Evolutionary conservation across 1,284 basidiomycete genomes (phyloP), one percentile per base, ranked within the genome.

Genomic region (Inonotus obliquus): DNA sequence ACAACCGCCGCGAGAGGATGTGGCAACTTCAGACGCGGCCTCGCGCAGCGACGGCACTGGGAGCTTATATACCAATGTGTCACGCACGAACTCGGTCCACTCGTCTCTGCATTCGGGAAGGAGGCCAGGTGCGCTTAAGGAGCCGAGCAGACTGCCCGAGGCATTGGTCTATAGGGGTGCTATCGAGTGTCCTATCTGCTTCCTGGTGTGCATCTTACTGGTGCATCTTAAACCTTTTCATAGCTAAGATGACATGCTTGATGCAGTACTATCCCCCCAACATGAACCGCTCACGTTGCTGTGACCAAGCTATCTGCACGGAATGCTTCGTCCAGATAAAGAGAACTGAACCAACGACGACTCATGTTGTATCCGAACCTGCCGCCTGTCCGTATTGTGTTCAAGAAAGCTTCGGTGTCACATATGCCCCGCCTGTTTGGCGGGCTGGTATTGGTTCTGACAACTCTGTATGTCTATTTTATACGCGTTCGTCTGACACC

Each of bases 291-390:
- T 97, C 96, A 23, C 85, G 96, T 70, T 99, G 96, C 75, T 99
- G 96, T 73, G 93, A 96, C 78, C 96, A 99, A 70, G 91, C 93
- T 32, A 96, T 99, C 69, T 99, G 96, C 74, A 98, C 96, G 37
- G 96, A 99, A 75, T 99, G 96, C 73, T 99, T 99, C 71, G 95
- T 98, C 17, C 96, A 98, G 77, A 98, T 99, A 77, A 98, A 98
- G 78, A 89, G 96, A 59, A 85, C 83, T 54, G 97, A 99, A 69
- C 94, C 96, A 4, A 96, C 93, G 0, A 81, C 92, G 3, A 96
- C 94, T 0, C 94, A 97, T 74, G 79, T 96, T 55, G 91, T 92
- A 35, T 94, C 93, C 14, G 96, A 98, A 69, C 92, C 96, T 0
- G 94, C 96, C 3, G 90, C 92, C 5, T 99, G 96, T 73, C 96